These are phyloP conservation scores for Lactifluus piperatus DNA, from an alignment of 768 basidiomycete genomes.

Conservation along the genomic window DNA sequence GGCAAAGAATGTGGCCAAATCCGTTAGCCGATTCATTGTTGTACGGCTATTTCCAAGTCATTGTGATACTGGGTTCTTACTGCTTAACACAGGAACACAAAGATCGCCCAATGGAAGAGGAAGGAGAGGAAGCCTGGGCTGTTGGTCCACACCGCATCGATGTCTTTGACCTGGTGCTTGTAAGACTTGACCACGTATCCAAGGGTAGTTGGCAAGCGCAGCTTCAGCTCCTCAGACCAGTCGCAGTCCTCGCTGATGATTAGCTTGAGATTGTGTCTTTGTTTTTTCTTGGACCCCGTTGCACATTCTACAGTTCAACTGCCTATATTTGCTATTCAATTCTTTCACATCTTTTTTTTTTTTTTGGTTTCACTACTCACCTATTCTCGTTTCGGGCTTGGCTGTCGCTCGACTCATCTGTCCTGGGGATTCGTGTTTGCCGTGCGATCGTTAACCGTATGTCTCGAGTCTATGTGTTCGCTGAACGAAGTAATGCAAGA, in stretches of 20 bases:
- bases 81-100: conserved; percentile 37
- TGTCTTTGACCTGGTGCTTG: conserved; percentile 60
- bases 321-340: too few relatives aligned
- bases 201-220: conserved; percentile 81
- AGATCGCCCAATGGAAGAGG: conserved; percentile 50
- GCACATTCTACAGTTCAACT: neutral
- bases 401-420: neutral
- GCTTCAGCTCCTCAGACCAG: conserved; percentile 39
- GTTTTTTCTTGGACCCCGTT: neutral
- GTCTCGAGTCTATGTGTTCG: neutral
- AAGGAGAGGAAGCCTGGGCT: conserved; percentile 50
- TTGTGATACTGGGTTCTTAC: neutral
- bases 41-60: conserved; percentile 30
- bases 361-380: neutral
- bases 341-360: neutral
- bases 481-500: neutral
- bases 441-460: neutral
- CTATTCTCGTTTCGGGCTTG: neutral
- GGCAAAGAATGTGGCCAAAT: conserved; percentile 74
- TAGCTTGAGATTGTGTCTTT: neutral
- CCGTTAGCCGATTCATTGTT: conserved; percentile 57
- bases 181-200: conserved; percentile 76
- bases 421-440: neutral
- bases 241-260: neutral
- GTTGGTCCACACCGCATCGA: conserved; percentile 49